phyloP scores from a whole-genome alignment of 768 basidiomycete species.

The Lentinus brumalis region DNA sequence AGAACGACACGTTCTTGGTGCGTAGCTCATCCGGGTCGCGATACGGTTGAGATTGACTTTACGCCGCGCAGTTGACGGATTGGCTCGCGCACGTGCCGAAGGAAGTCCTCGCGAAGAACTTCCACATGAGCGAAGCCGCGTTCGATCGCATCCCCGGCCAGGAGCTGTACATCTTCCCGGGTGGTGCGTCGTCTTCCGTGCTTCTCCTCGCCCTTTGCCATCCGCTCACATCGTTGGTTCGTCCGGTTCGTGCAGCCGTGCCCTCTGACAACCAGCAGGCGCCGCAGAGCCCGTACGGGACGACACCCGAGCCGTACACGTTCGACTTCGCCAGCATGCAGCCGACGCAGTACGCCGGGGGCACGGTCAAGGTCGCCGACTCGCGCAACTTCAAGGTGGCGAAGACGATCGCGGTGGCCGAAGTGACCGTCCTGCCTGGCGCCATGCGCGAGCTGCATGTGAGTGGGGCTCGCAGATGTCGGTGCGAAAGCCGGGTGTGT shows the following conservation, averaged over 20 bases:
- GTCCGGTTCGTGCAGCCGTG: slow-evolving; percentile 20
- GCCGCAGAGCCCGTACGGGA: slow-evolving; percentile 46
- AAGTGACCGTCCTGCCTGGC: slow-evolving; percentile 59
- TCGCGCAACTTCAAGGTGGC: slow-evolving; percentile 53
- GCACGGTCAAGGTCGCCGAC: slow-evolving; percentile 44
- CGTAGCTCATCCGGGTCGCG: not conserved
- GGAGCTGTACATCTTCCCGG: slow-evolving; percentile 34
- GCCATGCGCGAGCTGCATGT: slow-evolving; percentile 59
- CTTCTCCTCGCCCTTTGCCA: not conserved
- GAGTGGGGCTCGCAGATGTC: not conserved
- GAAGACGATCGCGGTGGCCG: slow-evolving; percentile 55
- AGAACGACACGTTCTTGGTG: slow-evolving; percentile 36
- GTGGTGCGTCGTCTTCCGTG: slow-evolving; percentile 4
- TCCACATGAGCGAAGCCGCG: slow-evolving; percentile 27
- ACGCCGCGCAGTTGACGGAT: slow-evolving; percentile 28
- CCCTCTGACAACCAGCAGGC: slow-evolving; percentile 35
- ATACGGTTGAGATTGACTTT: not conserved
- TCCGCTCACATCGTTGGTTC: too few relatives aligned
- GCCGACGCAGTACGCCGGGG: slow-evolving; percentile 46
- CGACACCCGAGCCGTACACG: slow-evolving; percentile 46
- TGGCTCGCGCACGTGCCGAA: slow-evolving; percentile 37
- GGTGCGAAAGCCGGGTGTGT: not conserved
- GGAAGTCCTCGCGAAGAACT: slow-evolving; percentile 40
- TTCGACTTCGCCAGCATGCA: slow-evolving; percentile 50
- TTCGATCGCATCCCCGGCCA: slow-evolving; percentile 31